A percentile compares a stretch with the other conserved stretches of the same genome.
Conservation (phyloP, 129 eudicot species). For the Erigeron canadensis region DNA sequence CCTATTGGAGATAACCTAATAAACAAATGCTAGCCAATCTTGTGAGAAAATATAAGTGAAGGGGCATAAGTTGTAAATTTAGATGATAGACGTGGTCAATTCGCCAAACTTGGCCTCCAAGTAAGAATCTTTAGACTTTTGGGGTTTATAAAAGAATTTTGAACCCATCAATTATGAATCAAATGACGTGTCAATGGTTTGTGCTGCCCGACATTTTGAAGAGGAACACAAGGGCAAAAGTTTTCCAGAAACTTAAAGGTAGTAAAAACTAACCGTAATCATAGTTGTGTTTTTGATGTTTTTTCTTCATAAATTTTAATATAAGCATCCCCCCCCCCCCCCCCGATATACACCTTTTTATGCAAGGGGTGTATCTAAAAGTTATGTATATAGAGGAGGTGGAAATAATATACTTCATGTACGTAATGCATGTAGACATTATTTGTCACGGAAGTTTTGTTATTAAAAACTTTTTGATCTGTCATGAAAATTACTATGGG, state of each 20-base stretch:
- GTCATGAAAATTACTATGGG: too few species aligned
- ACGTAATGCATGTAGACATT: too few species aligned
- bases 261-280: not conserved
- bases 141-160: not conserved
- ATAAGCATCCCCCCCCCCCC: too few species aligned
- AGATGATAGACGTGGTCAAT: not conserved
- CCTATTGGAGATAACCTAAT: too few species aligned
- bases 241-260: not conserved
- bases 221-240: not conserved
- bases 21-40: not conserved
- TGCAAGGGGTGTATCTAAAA: too few species aligned
- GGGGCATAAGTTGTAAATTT: conserved; percentile 1
- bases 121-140: conserved; percentile 13
- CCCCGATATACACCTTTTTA: too few species aligned
- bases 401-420: too few species aligned
- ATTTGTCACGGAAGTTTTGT: too few species aligned
- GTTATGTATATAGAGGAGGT: too few species aligned
- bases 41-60: not conserved
- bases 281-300: too few species aligned
- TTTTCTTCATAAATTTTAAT: not conserved
- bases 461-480: too few species aligned
- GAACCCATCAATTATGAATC: not conserved
- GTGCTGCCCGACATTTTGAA: not conserved
- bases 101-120: conserved; percentile 19
- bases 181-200: conserved; percentile 2